These are phyloP conservation scores for Coemansia reversa DNA, from an alignment of 192 early-diverging fungal species.

Conservation along the genomic window DNA sequence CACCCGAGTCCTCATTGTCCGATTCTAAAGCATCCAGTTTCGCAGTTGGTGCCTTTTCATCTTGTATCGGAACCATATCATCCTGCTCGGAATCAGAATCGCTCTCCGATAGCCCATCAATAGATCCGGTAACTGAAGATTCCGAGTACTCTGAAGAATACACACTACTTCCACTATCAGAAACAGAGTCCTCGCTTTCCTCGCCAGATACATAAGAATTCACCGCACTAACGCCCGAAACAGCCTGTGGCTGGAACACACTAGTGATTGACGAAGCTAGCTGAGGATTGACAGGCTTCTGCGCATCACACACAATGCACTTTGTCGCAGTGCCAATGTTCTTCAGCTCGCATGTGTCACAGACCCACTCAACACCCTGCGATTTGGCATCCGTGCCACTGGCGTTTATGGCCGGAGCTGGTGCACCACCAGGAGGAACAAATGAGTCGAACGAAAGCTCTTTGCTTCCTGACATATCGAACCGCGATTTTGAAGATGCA, in stretches of 20 bases:
- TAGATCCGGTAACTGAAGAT: no score
- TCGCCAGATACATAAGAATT: background rate
- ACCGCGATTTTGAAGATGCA: background rate
- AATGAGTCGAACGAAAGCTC: slow-evolving; percentile 11
- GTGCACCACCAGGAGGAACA: background rate
- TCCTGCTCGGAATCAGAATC: no score
- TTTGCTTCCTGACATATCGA: slow-evolving; percentile 1
- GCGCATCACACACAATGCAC: slow-evolving; percentile 33
- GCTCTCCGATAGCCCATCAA: no score
- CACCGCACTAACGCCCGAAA: background rate
- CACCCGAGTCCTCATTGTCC: no score
- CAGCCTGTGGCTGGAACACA: slow-evolving; percentile 4
- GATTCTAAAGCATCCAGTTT: no score
- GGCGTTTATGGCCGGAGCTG: background rate
- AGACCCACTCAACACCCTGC: slow-evolving; percentile 23
- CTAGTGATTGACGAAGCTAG: background rate
- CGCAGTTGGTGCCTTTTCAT: no score
- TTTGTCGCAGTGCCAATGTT: slow-evolving; percentile 8
- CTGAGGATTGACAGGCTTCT: slow-evolving; percentile 12
- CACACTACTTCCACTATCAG: background rate
- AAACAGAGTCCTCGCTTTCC: slow-evolving; percentile 1
- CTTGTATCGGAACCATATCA: no score
- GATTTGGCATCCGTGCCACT: background rate
- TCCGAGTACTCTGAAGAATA: background rate
- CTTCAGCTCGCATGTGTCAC: slow-evolving; percentile 29